Evolutionary conservation across 805 yeast genomes (phyloP), one percentile per base, ranked within the genome.

Genomic region (Maudiozyma bulderi): DNA sequence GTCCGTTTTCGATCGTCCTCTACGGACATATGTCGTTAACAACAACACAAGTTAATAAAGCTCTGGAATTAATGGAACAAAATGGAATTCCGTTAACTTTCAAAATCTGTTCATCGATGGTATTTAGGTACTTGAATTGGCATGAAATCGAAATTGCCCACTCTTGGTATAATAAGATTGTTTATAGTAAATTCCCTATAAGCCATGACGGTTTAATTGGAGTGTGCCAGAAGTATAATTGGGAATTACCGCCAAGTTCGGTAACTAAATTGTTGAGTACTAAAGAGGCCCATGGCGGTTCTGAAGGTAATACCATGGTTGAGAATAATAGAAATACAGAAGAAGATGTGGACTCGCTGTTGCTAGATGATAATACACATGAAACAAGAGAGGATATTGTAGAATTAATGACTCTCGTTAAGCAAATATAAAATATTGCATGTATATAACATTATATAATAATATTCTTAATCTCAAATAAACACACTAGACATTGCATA

Each of bases 101-200:
- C 37, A 58, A 59, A 14, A 49, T 59, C 14, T 62, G 65, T 40
- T 46, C 54, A 3, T 51, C 58, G 4, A 59, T 65, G 64, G 54
- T 63, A 1, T 45, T 57, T 5, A 52, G 58, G 33, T 49, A 56
- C 42, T 20, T 56, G 6, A 43, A 52, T 32, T 46, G 53, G 42
- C 47, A 50, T 9, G 54, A 59, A 26, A 43, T 45, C 10, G 52
- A 52, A 3, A 57, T 54, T 13, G 67, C 69, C 3, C 47, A 57
- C 13, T 13, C 49, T 6, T 65, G 68, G 68, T 65, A 62, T 42
- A 29, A 53, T 31, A 62, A 54, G 44, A 56, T 63, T 10, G 30
- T 54, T 6, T 33, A 47, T n/a, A 59, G 57, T 9, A 56, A 57
- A 3, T 64, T 58, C 32, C 49, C 53, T 10, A 45, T 65, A 8